Percentiles rank a stretch among this genome's conserved stretches.
These are phyloP conservation scores for Tremellales sp. DNA, from an alignment of 1,284 basidiomycete species.

Conservation along the genomic window DNA sequence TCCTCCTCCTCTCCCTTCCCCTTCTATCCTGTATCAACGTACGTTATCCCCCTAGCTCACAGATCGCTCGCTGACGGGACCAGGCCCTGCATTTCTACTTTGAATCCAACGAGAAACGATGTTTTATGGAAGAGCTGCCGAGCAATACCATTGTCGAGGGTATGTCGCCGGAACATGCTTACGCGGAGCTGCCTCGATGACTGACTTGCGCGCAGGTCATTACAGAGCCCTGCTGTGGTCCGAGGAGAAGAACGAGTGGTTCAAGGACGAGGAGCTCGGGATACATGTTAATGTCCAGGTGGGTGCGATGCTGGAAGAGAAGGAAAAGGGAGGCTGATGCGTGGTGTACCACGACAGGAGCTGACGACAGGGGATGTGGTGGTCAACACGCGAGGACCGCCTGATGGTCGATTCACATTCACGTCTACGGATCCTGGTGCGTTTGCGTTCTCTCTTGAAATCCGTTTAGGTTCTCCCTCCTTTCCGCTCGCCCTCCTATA, in stretches of 20 bases:
- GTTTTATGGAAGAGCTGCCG: conserved; percentile 97
- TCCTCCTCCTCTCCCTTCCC: conserved; percentile 17
- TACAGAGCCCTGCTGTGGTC: conserved; percentile 91
- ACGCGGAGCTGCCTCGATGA: neutral
- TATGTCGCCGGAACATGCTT: conserved; percentile 40
- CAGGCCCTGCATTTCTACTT: conserved; percentile 83
- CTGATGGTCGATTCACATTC: conserved; percentile 91
- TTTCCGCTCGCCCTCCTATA: conserved; percentile 2
- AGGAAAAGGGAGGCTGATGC: neutral
- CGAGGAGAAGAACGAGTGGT: conserved; percentile 66
- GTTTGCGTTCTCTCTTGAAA: no score
- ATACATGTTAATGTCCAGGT: conserved; percentile 89
- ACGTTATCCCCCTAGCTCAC: conserved; percentile 4
- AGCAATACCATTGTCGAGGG: conserved; percentile 95
- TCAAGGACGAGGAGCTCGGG: conserved; percentile 71
- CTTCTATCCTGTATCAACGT: conserved; percentile 29
- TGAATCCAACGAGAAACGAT: conserved; percentile 84
- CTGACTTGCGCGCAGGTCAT: conserved; percentile 59
- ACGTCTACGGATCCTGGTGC: conserved; percentile 79
- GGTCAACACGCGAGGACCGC: conserved; percentile 81
- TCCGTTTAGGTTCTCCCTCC: no score
- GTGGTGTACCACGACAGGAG: conserved; percentile 29
- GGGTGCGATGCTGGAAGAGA: no score
- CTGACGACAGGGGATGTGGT: conserved; percentile 50
- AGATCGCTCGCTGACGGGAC: neutral